A percentile compares a stretch with the other conserved stretches of the same genome.
phyloP scores from a whole-genome alignment of 1,139 yeast genomes.

The Suhomyces maxii region DNA sequence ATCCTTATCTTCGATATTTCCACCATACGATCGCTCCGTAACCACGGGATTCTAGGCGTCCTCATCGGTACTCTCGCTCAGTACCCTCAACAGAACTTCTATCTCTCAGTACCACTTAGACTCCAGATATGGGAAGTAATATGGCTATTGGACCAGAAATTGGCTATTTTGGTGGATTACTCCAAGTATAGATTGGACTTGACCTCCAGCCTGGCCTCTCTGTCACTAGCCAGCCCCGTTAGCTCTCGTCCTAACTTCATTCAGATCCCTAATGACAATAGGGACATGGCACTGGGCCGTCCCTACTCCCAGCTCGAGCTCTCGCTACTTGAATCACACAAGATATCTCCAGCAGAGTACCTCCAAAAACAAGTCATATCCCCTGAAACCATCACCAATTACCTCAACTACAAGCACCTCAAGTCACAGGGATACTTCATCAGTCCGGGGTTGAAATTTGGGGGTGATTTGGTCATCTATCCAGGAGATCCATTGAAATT shows the following conservation, averaged over 20 bases:
- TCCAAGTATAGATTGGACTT: conserved; percentile 17
- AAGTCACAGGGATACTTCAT: conserved; percentile 52
- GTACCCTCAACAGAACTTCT: conserved; percentile 88
- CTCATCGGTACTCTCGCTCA: conserved; percentile 79
- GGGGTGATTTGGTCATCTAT: conserved; percentile 84
- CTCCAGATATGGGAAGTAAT: conserved; percentile 71
- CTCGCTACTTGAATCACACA: conserved; percentile 2
- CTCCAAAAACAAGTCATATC: background rate
- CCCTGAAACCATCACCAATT: conserved; percentile 6
- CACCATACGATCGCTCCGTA: conserved; percentile 55
- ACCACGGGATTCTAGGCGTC: conserved; percentile 63
- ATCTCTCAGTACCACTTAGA: conserved; percentile 79
- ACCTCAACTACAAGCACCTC: conserved; percentile 30
- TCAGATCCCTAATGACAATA: conserved; percentile 7
- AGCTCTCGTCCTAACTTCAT: conserved; percentile 4
- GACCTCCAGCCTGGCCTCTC: conserved; percentile 2
- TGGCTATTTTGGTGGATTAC: conserved; percentile 39
- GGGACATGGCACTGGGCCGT: background rate
- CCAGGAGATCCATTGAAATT: conserved; percentile 93
- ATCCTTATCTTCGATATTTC: conserved; percentile 53
- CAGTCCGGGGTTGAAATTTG: conserved; percentile 87
- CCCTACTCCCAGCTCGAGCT: background rate
- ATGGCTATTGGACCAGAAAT: conserved; percentile 54
- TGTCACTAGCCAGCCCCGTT: background rate
- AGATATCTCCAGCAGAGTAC: background rate